Percentiles rank a stretch among this genome's conserved stretches.
Conservation (phyloP, 2,329 filamentous ascomycete genomes). For the Aspergillus sp. region DNA sequence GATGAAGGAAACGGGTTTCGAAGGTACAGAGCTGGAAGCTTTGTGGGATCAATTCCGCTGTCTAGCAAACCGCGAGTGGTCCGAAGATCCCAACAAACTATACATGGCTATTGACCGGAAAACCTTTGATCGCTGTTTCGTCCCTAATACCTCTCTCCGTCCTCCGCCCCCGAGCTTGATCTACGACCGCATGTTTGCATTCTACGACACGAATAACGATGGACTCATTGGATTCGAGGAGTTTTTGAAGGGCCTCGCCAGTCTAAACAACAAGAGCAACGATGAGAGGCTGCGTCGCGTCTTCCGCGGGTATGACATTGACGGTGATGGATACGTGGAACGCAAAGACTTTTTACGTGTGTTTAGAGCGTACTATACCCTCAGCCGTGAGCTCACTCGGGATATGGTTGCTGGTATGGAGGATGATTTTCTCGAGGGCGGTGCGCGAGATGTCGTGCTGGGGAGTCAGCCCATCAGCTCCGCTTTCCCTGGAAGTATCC, state of each 20-base stretch:
- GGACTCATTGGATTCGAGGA: constrained; percentile 90
- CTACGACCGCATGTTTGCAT: constrained; percentile 94
- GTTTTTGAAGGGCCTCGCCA: constrained; percentile 81
- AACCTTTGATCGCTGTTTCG: constrained; percentile 89
- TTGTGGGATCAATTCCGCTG: constrained; percentile 97
- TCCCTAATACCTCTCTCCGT: constrained; percentile 79
- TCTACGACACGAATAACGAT: constrained; percentile 91
- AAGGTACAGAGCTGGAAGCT: constrained; percentile 85
- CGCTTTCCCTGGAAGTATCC: constrained; percentile 72
- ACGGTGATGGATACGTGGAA: constrained; percentile 82
- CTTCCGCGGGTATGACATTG: constrained; percentile 89
- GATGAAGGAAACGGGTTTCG: constrained; percentile 74
- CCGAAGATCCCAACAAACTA: constrained; percentile 76
- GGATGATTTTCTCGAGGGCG: constrained; percentile 75
- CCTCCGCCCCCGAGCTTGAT: constrained; percentile 84
- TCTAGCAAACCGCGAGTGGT: constrained; percentile 84
- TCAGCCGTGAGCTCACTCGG: constrained; percentile 86
- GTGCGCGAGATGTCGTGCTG: constrained; percentile 75
- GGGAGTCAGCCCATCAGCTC: constrained; percentile 79
- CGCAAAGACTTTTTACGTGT: constrained; percentile 87
- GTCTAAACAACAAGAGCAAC: constrained; percentile 60
- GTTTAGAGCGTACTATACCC: constrained; percentile 88
- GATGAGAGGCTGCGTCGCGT: constrained; percentile 72
- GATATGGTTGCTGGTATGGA: constrained; percentile 80
- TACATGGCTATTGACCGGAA: constrained; percentile 85